Evolutionary conservation across 306 rosid genomes (phyloP).

Genomic region (Quercus gilva): DNA sequence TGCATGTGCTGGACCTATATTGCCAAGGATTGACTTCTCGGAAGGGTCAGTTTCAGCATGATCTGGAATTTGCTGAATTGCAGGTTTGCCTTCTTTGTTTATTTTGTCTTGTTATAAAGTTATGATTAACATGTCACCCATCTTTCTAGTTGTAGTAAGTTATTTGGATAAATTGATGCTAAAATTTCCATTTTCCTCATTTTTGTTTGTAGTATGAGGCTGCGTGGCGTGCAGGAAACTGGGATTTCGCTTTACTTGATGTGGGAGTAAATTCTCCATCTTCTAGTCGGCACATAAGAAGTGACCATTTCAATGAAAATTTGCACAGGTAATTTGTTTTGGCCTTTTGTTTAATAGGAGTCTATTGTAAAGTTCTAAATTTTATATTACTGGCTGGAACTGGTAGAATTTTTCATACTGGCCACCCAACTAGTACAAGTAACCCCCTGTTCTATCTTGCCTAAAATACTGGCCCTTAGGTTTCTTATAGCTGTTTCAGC

Average conservation of each 20-base stretch:
- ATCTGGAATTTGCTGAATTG: slow-evolving; percentile 81
- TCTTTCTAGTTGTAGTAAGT: neutral
- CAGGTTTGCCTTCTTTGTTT: slow-evolving; percentile 30
- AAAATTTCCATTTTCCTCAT: neutral
- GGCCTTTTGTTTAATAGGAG: neutral
- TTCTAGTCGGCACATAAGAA: slow-evolving; percentile 37
- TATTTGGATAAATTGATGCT: neutral
- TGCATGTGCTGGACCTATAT: slow-evolving; percentile 81
- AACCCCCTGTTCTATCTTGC: too few species aligned
- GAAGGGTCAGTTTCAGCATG: slow-evolving; percentile 66
- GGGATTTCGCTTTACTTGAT: slow-evolving; percentile 79
- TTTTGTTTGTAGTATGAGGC: slow-evolving; percentile 63
- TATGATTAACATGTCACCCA: neutral
- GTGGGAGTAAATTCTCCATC: slow-evolving; percentile 39
- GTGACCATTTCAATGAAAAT: slow-evolving; percentile 69
- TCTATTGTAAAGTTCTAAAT: neutral
- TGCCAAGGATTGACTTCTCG: slow-evolving; percentile 82
- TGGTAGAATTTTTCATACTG: too few species aligned
- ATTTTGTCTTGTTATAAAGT: neutral
- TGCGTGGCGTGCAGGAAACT: slow-evolving; percentile 96
- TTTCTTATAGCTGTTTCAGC: too few species aligned
- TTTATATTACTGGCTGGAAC: too few species aligned
- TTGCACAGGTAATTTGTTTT: slow-evolving; percentile 66
- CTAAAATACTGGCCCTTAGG: too few species aligned
- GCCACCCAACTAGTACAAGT: too few species aligned